Evolutionary conservation across 2,329 filamentous ascomycete genomes (phyloP).

Genomic region (Camptophora hylomeconis): DNA sequence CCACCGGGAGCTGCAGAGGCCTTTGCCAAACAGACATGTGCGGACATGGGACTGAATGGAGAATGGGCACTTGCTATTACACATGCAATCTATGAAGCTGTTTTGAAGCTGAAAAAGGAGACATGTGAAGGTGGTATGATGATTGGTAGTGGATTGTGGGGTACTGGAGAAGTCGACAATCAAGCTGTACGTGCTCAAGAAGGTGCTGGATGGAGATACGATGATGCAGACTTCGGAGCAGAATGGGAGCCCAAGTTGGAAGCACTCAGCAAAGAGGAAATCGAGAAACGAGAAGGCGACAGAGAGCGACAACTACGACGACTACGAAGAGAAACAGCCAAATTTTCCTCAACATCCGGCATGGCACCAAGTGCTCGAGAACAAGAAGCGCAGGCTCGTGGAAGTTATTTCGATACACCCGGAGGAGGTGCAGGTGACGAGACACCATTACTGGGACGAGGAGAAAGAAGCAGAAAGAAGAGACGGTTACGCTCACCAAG

Average conservation of each 20-base stretch:
- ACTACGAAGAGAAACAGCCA: conserved; percentile 76
- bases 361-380: conserved; percentile 50
- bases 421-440: conserved; percentile 37
- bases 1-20: conserved; percentile 82
- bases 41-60: conserved; percentile 74
- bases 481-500: conserved; percentile 78
- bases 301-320: conserved; percentile 81
- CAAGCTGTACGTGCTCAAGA: conserved; percentile 64
- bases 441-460: conserved; percentile 69
- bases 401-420: conserved; percentile 46
- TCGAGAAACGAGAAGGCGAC: conserved; percentile 92
- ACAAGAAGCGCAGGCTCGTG: conserved; percentile 44
- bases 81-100: conserved; percentile 93
- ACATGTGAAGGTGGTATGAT: conserved; percentile 84
- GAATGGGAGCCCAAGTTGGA: conserved; percentile 78
- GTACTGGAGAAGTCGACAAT: conserved; percentile 70
- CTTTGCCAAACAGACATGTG: conserved; percentile 85
- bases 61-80: conserved; percentile 94
- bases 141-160: conserved; percentile 29
- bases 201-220: conserved; percentile 89
- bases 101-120: conserved; percentile 86
- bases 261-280: conserved; percentile 80
- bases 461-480: conserved; percentile 92
- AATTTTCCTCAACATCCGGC: conserved; percentile 76
- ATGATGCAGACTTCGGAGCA: conserved; percentile 74